A percentile compares a stretch with the other conserved stretches of the same genome.
These are phyloP conservation scores for Dryadomyces quercivorus DNA, from an alignment of 2,329 filamentous ascomycete genomes.

Conservation along the genomic window DNA sequence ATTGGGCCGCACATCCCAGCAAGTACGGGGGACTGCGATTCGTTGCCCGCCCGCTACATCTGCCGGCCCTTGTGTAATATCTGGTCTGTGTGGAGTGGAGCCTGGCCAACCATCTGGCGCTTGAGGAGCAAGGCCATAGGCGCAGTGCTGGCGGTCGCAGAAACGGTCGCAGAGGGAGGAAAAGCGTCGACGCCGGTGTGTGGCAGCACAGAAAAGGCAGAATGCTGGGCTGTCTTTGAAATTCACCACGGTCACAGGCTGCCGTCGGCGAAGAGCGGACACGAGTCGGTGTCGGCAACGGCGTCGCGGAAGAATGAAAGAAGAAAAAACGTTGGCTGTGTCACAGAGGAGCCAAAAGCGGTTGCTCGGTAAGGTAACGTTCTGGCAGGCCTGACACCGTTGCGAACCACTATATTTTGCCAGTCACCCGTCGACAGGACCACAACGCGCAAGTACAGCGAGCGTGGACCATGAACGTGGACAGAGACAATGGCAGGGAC, in stretches of 20 bases:
- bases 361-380: too few relatives aligned
- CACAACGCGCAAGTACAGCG: too few relatives aligned
- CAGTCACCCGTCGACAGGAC: too few relatives aligned
- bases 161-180: constrained; percentile 7
- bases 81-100: background rate
- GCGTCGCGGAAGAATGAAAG: too few relatives aligned
- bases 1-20: background rate
- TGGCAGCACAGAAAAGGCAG: constrained; percentile 2
- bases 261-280: too few relatives aligned
- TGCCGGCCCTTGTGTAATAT: background rate
- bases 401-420: too few relatives aligned
- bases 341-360: too few relatives aligned
- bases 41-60: constrained; percentile 2
- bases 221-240: constrained; percentile 5
- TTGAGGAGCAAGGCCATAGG: constrained; percentile 1
- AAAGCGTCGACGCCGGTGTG: background rate
- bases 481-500: background rate
- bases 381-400: too few relatives aligned
- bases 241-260: background rate
- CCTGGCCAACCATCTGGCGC: background rate
- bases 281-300: too few relatives aligned
- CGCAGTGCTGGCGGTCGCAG: constrained; percentile 9
- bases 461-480: too few relatives aligned
- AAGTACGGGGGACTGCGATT: background rate
- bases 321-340: too few relatives aligned